phyloP scores from a whole-genome alignment of 1,284 basidiomycete genomes.

The Moniliella sp. region DNA sequence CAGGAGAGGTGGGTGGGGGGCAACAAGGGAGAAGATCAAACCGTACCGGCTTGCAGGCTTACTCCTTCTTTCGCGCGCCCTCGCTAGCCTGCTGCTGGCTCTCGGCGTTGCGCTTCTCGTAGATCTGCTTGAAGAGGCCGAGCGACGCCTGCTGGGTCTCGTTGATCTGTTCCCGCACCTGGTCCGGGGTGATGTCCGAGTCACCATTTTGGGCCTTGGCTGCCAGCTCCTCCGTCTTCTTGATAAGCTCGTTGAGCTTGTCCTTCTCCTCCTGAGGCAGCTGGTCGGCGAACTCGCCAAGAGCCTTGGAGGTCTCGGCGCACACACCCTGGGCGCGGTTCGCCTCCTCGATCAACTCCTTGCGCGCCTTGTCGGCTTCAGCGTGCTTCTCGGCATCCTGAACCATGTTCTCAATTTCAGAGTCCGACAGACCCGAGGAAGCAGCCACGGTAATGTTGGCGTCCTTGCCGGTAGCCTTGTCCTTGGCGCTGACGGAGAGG shows the following conservation, averaged over 20 bases:
- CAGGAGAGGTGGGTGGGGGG: too few species aligned
- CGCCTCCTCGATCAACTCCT: conserved; percentile 74
- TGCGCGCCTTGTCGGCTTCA: conserved; percentile 49
- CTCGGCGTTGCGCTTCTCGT: conserved; percentile 69
- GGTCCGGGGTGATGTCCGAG: too few species aligned
- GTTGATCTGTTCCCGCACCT: conserved; percentile 74
- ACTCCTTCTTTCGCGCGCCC: too few species aligned
- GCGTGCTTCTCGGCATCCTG: conserved; percentile 78
- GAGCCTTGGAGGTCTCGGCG: conserved; percentile 83
- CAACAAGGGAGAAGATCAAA: too few species aligned
- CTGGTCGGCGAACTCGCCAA: conserved; percentile 93
- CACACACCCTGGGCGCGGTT: conserved; percentile 93
- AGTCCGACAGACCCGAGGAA: conserved; percentile 81
- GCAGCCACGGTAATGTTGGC: conserved; percentile 93
- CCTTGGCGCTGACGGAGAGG: conserved; percentile 82
- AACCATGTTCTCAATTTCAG: conserved; percentile 94
- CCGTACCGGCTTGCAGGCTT: too few species aligned
- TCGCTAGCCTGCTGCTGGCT: conserved; percentile 35
- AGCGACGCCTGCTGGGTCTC: conserved; percentile 83
- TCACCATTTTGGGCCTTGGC: conserved; percentile 75
- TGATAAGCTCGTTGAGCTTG: conserved; percentile 49
- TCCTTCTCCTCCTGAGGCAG: conserved; percentile 74
- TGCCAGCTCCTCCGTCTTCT: conserved; percentile 73
- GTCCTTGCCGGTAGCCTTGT: conserved; percentile 92
- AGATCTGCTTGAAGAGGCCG: conserved; percentile 93